A percentile compares a stretch with the other conserved stretches of the same genome.
Conservation (phyloP, 192 early-diverging fungal genomes). For the Rhizoclosmatium globosum region DNA sequence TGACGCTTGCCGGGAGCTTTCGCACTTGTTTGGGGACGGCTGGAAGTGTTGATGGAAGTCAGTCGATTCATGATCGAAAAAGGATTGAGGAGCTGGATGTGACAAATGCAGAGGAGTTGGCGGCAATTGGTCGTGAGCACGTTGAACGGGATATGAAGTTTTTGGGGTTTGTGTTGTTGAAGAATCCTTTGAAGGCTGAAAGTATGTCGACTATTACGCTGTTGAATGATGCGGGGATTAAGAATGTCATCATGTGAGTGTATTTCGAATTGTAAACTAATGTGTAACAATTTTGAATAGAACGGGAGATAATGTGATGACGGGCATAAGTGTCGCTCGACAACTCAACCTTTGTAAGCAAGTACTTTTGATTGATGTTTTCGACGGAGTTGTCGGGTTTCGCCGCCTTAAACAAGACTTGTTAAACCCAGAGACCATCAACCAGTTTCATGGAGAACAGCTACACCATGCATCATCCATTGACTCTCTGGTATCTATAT, state of each 20-base stretch:
- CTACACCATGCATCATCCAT: slow-evolving; percentile 9
- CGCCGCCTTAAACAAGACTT: slow-evolving; percentile 21
- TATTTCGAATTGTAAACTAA: neutral
- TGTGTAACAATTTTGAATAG: slow-evolving; percentile 14
- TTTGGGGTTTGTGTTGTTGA: slow-evolving; percentile 75
- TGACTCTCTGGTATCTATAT: neutral
- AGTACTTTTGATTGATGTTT: slow-evolving; percentile 70
- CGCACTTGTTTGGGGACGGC: neutral
- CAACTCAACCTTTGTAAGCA: slow-evolving; percentile 65
- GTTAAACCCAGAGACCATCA: slow-evolving; percentile 9
- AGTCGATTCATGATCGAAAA: neutral
- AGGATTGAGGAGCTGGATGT: neutral
- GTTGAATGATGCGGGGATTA: slow-evolving; percentile 68
- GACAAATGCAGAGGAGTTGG: slow-evolving; percentile 42
- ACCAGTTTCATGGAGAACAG: neutral
- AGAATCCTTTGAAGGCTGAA: slow-evolving; percentile 80
- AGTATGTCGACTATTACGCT: slow-evolving; percentile 66
- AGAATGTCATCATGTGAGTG: slow-evolving; percentile 75
- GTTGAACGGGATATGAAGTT: slow-evolving; percentile 70
- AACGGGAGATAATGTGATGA: slow-evolving; percentile 84
- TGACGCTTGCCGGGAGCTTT: neutral
- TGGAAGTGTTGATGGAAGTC: neutral
- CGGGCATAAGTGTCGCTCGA: slow-evolving; percentile 75
- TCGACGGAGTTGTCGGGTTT: slow-evolving; percentile 42
- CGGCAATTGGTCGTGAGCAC: slow-evolving; percentile 59